Percentiles rank a stretch among this genome's conserved stretches.
phyloP scores from a whole-genome alignment of 352 stramenopile species.

The Globisporangium paddicum region DNA sequence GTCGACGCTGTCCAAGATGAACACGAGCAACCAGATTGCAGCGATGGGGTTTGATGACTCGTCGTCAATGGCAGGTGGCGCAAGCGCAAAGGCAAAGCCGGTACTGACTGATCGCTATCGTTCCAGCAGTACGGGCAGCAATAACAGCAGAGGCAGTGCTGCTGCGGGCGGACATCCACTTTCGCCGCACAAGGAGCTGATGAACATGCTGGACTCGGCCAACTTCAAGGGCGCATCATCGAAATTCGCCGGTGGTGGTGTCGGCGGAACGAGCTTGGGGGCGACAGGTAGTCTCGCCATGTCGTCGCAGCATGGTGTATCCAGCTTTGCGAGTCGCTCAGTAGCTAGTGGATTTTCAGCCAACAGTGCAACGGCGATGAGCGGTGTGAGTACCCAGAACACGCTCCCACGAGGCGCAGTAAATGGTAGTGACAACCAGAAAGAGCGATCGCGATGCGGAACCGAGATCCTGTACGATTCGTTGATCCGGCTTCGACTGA shows the following conservation, averaged over 20 bases:
- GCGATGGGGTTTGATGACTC: slow-evolving; percentile 13
- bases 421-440: slow-evolving; percentile 29
- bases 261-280: slow-evolving; percentile 4
- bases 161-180: slow-evolving; percentile 20
- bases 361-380: slow-evolving; percentile 1
- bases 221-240: slow-evolving; percentile 18
- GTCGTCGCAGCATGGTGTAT: slow-evolving; percentile 7
- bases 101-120: slow-evolving; percentile 15
- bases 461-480: slow-evolving; percentile 73
- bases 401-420: not conserved
- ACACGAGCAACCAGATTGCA: slow-evolving; percentile 11
- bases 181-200: slow-evolving; percentile 57
- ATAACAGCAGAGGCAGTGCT: slow-evolving; percentile 5
- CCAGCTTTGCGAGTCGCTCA: slow-evolving; percentile 21
- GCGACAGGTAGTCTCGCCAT: slow-evolving; percentile 10
- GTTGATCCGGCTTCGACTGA: slow-evolving; percentile 56
- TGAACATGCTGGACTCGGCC: slow-evolving; percentile 54
- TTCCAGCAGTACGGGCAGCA: slow-evolving; percentile 25
- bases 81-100: not conserved
- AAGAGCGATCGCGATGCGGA: slow-evolving; percentile 58
- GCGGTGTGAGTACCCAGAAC: slow-evolving; percentile 4
- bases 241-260: not conserved
- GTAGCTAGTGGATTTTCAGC: slow-evolving; percentile 3
- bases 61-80: not conserved
- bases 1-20: slow-evolving; percentile 30